Conservation (phyloP, 371 early-diverging fungal species). For the Conidiobolus incongruus region DNA sequence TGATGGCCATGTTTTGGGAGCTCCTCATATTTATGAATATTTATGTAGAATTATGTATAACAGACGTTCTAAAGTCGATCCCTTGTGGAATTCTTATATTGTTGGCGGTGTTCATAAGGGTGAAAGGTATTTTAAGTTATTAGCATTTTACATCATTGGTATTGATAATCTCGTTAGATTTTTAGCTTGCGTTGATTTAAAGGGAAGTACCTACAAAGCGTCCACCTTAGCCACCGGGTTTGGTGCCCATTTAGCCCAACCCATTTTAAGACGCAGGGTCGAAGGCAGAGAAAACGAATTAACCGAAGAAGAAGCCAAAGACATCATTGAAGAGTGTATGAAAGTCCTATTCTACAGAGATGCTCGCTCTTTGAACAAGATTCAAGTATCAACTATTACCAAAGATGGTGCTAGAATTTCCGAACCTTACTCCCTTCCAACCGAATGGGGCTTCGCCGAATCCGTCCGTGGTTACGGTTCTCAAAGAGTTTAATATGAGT, state of each 20-base stretch:
- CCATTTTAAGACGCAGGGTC: constrained; percentile 79
- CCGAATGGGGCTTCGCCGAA: constrained; percentile 90
- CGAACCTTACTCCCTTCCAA: constrained; percentile 67
- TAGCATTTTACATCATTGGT: too few species aligned
- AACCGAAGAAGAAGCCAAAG: constrained; percentile 79
- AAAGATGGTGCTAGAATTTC: constrained; percentile 55
- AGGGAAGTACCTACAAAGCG: constrained; percentile 88
- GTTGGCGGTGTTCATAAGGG: constrained; percentile 78
- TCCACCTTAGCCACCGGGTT: constrained; percentile 92
- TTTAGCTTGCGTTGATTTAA: constrained; percentile 87
- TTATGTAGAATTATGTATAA: constrained; percentile 84
- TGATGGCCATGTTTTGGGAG: constrained; percentile 71
- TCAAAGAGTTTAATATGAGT: constrained; percentile 12
- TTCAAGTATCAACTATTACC: constrained; percentile 80
- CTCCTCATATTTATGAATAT: constrained; percentile 76
- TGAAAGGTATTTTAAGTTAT: constrained; percentile 16
- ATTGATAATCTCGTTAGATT: constrained; percentile 23
- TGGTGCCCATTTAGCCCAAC: constrained; percentile 88
- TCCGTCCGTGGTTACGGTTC: constrained; percentile 71
- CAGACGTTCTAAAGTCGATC: constrained; percentile 79
- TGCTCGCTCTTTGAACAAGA: constrained; percentile 86
- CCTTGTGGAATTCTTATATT: constrained; percentile 88
- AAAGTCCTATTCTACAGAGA: constrained; percentile 92
- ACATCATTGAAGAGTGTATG: constrained; percentile 80
- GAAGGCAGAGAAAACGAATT: constrained; percentile 69